phyloP scores from a whole-genome alignment of 202 grass and related monocot species.

The Bolboschoenoplectus hybrid region DNA sequence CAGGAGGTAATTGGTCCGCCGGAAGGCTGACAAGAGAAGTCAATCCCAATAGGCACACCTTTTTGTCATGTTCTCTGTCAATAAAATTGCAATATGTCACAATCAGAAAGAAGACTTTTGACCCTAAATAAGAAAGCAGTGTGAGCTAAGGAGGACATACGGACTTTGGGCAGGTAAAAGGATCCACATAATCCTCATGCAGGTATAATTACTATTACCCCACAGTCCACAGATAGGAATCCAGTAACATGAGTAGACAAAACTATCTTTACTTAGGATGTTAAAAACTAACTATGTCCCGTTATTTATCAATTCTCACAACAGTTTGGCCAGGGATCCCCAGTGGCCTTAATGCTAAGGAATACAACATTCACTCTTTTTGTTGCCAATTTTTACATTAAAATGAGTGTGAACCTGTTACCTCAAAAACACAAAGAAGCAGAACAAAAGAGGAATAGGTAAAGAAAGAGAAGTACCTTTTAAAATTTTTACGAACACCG shows the following conservation, averaged over 20 bases:
- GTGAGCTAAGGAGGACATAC: background rate
- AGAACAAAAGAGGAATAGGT: background rate
- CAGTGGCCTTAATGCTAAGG: background rate
- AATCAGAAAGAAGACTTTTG: background rate
- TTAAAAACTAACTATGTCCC: background rate
- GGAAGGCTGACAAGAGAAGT: slow-evolving; percentile 81
- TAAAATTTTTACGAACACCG: slow-evolving; percentile 73
- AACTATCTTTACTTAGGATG: slow-evolving; percentile 6
- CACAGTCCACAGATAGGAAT: background rate
- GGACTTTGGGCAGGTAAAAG: background rate
- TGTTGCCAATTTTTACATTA: slow-evolving; percentile 18
- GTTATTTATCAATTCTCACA: slow-evolving; percentile 3
- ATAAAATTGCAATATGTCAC: slow-evolving; percentile 35
- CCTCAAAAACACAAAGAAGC: slow-evolving; percentile 6
- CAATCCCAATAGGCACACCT: slow-evolving; percentile 84
- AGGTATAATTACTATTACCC: background rate
- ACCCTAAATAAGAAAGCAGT: background rate
- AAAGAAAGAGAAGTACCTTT: slow-evolving; percentile 48
- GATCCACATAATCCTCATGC: background rate
- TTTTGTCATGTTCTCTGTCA: slow-evolving; percentile 85
- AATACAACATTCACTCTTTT: background rate
- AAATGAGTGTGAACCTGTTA: background rate
- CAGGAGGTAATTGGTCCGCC: slow-evolving; percentile 69
- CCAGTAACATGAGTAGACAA: background rate
- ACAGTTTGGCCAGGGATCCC: background rate